Percentiles rank a stretch among this genome's conserved stretches.
phyloP scores from a whole-genome alignment of 169 alveolate species.

The Eimeria brunetti region DNA sequence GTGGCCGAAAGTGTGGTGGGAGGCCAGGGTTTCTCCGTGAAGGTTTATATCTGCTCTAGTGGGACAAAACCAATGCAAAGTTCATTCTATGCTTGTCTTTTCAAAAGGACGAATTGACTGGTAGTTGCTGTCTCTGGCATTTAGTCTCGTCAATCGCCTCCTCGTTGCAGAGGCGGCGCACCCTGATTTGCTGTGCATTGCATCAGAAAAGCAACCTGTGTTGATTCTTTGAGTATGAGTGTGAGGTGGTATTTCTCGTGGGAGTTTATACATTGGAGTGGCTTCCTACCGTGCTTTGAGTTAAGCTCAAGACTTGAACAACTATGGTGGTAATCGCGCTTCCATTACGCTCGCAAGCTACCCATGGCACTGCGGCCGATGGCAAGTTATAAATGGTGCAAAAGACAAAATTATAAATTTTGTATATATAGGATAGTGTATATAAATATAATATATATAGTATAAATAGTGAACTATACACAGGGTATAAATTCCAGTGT shows the following conservation, averaged over 20 bases:
- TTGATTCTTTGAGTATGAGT: background rate
- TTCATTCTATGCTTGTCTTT: background rate
- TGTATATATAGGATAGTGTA: no score
- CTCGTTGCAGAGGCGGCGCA: background rate
- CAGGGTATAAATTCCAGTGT: background rate
- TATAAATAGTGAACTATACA: no score
- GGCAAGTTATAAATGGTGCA: background rate
- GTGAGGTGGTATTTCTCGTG: no score
- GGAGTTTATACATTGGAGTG: background rate
- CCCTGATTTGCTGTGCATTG: background rate
- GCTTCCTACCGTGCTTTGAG: background rate
- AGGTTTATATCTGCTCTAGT: background rate
- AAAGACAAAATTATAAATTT: no score
- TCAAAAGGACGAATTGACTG: background rate
- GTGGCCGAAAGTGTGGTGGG: background rate
- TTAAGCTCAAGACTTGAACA: background rate
- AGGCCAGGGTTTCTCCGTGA: background rate
- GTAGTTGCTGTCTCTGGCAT: background rate
- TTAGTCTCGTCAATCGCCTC: background rate
- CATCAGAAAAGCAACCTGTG: background rate
- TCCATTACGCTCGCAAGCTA: background rate
- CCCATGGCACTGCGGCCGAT: background rate
- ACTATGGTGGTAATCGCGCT: background rate
- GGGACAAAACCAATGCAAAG: background rate
- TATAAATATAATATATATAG: no score